phyloP scores from a whole-genome alignment of 1,139 yeast species.

The Protomyces arabidopsidicola region DNA sequence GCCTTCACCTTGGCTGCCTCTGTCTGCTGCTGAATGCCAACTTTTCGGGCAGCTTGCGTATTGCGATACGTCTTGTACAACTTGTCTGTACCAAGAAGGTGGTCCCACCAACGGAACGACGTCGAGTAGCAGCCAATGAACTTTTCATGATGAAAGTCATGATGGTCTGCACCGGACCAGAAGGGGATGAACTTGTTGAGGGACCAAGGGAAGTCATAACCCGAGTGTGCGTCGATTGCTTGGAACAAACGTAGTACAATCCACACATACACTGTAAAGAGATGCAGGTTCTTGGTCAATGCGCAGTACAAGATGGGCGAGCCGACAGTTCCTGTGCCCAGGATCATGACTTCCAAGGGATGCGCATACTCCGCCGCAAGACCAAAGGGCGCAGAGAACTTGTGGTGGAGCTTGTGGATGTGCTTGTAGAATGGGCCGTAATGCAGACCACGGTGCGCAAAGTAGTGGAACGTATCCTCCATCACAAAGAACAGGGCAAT shows the following conservation, averaged over 20 bases:
- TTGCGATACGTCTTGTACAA: conserved; percentile 30
- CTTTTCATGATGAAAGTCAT: conserved; percentile 91
- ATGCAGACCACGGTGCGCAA: conserved; percentile 86
- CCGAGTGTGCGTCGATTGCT: conserved; percentile 95
- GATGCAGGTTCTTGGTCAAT: conserved; percentile 64
- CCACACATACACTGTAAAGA: conserved; percentile 82
- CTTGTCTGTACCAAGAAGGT: conserved; percentile 64
- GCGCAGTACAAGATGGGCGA: conserved; percentile 71
- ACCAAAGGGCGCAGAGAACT: conserved; percentile 96
- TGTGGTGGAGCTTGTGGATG: conserved; percentile 93
- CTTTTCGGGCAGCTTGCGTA: conserved; percentile 16
- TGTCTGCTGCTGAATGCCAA: conserved; percentile 14
- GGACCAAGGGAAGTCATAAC: conserved; percentile 96
- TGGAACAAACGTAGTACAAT: conserved; percentile 82
- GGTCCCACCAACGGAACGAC: conserved; percentile 93
- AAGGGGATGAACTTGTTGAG: conserved; percentile 83
- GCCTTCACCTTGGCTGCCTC: conserved; percentile 27
- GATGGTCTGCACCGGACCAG: conserved; percentile 99
- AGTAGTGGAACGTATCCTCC: conserved; percentile 95
- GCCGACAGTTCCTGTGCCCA: conserved; percentile 93
- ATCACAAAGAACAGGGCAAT: conserved; percentile 68
- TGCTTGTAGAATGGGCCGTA: conserved; percentile 78
- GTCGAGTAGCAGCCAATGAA: conserved; percentile 82
- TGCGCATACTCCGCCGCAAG: conserved; percentile 96
- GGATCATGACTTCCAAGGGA: conserved; percentile 81